These are phyloP conservation scores for Platanthera zijinensis DNA, from an alignment of 106 monocot species.

Conservation along the genomic window DNA sequence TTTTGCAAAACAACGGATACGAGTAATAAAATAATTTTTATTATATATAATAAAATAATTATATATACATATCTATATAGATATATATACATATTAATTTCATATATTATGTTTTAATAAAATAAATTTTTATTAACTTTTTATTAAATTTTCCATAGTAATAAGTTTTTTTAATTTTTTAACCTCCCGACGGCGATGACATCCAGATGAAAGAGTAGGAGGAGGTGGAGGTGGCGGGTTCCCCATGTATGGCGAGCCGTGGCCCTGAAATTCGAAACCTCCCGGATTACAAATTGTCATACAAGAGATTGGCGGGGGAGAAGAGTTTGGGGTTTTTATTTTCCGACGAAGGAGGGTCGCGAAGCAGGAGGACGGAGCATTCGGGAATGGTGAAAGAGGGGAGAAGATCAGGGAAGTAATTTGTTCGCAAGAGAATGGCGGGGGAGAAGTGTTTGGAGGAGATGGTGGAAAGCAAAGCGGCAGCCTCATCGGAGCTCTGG, in stretches of 20 bases:
- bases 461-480: slow-evolving; percentile 72
- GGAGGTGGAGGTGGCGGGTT: accelerated
- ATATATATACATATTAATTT: too few species aligned
- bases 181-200: too few species aligned
- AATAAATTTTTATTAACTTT: too few species aligned
- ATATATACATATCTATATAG: too few species aligned
- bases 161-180: too few species aligned
- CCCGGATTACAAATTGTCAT: slow-evolving; percentile 11
- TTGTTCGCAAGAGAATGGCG: slow-evolving; percentile 29
- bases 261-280: slow-evolving; percentile 7
- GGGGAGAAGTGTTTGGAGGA: slow-evolving; percentile 64
- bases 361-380: slow-evolving; percentile 35
- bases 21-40: too few species aligned
- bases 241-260: neutral
- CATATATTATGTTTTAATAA: too few species aligned
- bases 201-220: too few species aligned
- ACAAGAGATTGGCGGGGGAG: neutral
- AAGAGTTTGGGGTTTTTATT: slow-evolving; percentile 1
- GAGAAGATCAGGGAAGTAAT: slow-evolving; percentile 34
- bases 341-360: slow-evolving; percentile 5
- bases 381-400: slow-evolving; percentile 30
- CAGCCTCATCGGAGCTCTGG: slow-evolving; percentile 81
- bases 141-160: too few species aligned
- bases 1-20: too few species aligned
- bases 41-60: too few species aligned